Base-by-base conservation (phyloP, 345 rosid species). In the Linum trigynum region DNA sequence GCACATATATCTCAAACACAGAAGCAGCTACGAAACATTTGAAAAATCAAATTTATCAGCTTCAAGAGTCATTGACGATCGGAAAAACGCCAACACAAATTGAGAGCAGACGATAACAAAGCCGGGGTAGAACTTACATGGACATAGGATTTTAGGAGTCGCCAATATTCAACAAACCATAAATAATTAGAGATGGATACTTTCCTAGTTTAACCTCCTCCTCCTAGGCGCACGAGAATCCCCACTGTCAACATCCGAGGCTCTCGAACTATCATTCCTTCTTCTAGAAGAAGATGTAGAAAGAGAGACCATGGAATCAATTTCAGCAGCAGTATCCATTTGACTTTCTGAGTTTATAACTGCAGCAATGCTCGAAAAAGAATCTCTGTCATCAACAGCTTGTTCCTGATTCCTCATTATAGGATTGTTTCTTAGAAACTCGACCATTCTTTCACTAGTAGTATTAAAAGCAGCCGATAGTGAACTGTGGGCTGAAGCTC, bases 371-470 rank as follows among this genome's bases (percentile, higher is more conserved):
- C 97, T 90, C 62, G 97, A 90, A 78, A 87, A 82, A 14, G 97
- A 90, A 77, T 88, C 97, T 61, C 91, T 84, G 78, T 92, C 98
- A 78, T 88, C 96, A 66, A 79, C 91, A 15, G 98, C 83, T 66
- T 80, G 92, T 71, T 85, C 94, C 61, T 81, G 87, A 78, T 74
- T 90, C 75, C 98, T 85, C 68, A 83, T 87, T 53, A 60, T 35
- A 38, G 83, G 72, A 70, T 76, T 78, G 69, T 53, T 79, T 42
- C 83, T 82, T 15, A 86, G 65, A 76, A 78, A 84, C 35, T 84
- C 89, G 2, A 85, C 75, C 56, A 79, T 65, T 70, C 87, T 68
- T 70, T 86, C 96, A 23, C 89, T 75, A 1, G 95, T 77, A 68
- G 73, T 75, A 23, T 23, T 23, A 67, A 80, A 62, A 0, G 92